phyloP scores from a whole-genome alignment of 345 rosid genomes.

The Eucalyptus guilfoylei region DNA sequence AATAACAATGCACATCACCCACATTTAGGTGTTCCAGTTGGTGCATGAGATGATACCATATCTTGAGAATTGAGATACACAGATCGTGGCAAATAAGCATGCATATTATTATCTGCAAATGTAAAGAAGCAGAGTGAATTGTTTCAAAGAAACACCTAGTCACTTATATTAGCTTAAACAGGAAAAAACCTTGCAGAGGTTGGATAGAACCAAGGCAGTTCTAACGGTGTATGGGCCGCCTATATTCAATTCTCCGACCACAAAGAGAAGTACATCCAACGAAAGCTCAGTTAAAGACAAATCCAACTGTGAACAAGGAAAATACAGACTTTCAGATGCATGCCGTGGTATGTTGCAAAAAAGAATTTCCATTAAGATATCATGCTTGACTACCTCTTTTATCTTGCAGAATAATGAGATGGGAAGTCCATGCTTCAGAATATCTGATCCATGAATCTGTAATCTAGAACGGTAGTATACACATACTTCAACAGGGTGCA shows the following conservation, averaged over 20 bases:
- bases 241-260: conserved; percentile 60
- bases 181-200: conserved; percentile 67
- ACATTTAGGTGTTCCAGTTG: not conserved
- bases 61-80: not conserved
- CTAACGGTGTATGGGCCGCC: conserved; percentile 86
- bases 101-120: not conserved
- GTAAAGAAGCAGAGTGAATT: not conserved
- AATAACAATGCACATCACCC: not conserved
- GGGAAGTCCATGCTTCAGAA: conserved; percentile 33
- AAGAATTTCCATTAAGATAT: not conserved
- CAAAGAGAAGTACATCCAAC: conserved; percentile 71
- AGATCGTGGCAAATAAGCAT: not conserved
- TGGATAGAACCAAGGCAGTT: conserved; percentile 53
- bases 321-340: not conserved
- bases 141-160: not conserved
- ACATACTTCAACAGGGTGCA: conserved; percentile 61
- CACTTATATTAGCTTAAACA: not conserved
- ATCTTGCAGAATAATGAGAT: conserved; percentile 63
- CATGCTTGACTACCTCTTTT: conserved; percentile 38
- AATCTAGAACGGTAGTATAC: conserved; percentile 48
- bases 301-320: conserved; percentile 47
- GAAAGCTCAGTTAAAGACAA: conserved; percentile 67
- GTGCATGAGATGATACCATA: not conserved
- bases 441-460: conserved; percentile 16
- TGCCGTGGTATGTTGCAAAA: not conserved